phyloP scores from a whole-genome alignment of 1,284 basidiomycete species.

The Anthracocystis setariae region DNA sequence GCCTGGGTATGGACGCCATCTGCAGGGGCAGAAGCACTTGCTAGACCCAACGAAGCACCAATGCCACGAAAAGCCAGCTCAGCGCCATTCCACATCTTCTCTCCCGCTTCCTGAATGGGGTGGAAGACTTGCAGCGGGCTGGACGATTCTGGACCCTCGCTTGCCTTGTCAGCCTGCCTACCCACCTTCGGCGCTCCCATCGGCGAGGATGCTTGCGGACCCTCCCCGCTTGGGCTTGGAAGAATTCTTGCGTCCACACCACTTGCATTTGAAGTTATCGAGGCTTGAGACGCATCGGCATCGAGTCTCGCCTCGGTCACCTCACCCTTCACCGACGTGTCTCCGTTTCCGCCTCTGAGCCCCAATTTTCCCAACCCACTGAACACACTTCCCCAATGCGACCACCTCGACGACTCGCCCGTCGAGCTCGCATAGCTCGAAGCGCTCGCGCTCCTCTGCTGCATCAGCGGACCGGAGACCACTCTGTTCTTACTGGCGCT shows the following conservation, averaged over 20 bases:
- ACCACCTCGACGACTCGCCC: constrained; percentile 31
- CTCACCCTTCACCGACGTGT: constrained; percentile 11
- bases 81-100: constrained; percentile 48
- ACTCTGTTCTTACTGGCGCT: constrained; percentile 26
- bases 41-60: constrained; percentile 35
- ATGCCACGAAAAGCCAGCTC: constrained; percentile 36
- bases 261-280: constrained; percentile 7
- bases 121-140: constrained; percentile 35
- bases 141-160: constrained; percentile 6
- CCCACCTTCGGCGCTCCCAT: constrained; percentile 8
- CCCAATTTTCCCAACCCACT: constrained; percentile 34
- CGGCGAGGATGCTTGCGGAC: constrained; percentile 10
- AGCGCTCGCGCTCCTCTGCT: constrained; percentile 31
- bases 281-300: constrained; percentile 1
- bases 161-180: background rate
- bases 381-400: constrained; percentile 45
- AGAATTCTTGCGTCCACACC: constrained; percentile 4
- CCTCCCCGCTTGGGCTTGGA: background rate
- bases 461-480: constrained; percentile 32
- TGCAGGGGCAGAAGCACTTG: constrained; percentile 1
- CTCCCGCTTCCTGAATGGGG: constrained; percentile 41
- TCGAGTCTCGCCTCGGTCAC: constrained; percentile 2
- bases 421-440: constrained; percentile 30
- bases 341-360: constrained; percentile 14
- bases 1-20: background rate